A percentile compares a stretch with the other conserved stretches of the same genome.
phyloP scores from a whole-genome alignment of 2,329 filamentous ascomycete genomes.

The Gyromitra esculenta region DNA sequence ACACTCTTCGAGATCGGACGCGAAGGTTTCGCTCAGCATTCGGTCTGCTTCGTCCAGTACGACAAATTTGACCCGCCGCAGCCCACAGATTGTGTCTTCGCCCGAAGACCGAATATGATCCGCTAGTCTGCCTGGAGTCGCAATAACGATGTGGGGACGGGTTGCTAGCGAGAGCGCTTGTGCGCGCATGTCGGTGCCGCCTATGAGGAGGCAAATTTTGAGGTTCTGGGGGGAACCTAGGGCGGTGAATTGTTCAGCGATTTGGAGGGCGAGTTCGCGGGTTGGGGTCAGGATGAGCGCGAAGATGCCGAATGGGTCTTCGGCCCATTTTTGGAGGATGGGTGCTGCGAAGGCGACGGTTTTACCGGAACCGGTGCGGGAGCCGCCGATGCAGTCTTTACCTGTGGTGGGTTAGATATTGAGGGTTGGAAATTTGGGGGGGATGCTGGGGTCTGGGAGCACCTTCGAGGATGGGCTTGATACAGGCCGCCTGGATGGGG shows the following conservation, averaged over 20 bases:
- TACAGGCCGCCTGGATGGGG: conserved; percentile 89
- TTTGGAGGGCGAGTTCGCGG: conserved; percentile 90
- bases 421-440: not conserved
- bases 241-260: conserved; percentile 94
- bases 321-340: conserved; percentile 90
- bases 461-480: conserved; percentile 86
- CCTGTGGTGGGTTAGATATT: conserved; percentile 60
- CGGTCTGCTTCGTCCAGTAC: conserved; percentile 97
- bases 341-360: conserved; percentile 95
- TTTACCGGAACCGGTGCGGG: conserved; percentile 94
- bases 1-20: conserved; percentile 86
- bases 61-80: conserved; percentile 81
- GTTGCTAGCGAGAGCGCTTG: conserved; percentile 86
- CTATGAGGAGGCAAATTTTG: conserved; percentile 88
- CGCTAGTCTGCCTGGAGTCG: conserved; percentile 89
- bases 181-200: conserved; percentile 88
- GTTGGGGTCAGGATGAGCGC: conserved; percentile 89
- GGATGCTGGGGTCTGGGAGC: not conserved
- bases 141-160: conserved; percentile 90
- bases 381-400: conserved; percentile 92
- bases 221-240: conserved; percentile 88
- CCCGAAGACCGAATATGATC: conserved; percentile 94
- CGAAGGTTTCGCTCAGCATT: conserved; percentile 67
- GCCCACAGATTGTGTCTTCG: conserved; percentile 84
- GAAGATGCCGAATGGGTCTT: conserved; percentile 91